These are phyloP conservation scores for Aspergillus persii DNA, from an alignment of 2,329 filamentous ascomycete genomes.

Conservation along the genomic window DNA sequence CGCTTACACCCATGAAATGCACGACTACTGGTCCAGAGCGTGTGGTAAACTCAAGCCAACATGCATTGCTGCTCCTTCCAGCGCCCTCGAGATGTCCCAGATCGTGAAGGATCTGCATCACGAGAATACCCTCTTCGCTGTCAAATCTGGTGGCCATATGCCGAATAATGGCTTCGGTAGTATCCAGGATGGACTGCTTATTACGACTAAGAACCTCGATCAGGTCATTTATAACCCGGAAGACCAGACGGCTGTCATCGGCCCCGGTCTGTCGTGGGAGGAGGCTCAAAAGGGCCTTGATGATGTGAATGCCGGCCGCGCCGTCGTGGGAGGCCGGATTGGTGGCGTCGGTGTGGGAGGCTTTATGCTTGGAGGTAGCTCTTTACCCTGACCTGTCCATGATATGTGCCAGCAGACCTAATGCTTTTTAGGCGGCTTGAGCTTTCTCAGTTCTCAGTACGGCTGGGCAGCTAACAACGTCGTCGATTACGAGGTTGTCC, in stretches of 20 bases:
- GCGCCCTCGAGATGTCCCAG: conserved; percentile 51
- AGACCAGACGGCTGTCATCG: conserved; percentile 40
- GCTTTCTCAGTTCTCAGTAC: conserved; percentile 53
- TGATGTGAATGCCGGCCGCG: conserved; percentile 24
- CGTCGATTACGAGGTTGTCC: conserved; percentile 47
- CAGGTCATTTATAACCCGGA: conserved; percentile 34
- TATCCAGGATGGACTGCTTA: conserved; percentile 45
- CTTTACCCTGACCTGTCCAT: not conserved
- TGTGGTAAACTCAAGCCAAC: conserved; percentile 44
- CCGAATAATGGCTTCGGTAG: conserved; percentile 48
- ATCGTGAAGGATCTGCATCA: conserved; percentile 52
- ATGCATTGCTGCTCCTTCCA: conserved; percentile 51
- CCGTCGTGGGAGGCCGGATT: conserved; percentile 47
- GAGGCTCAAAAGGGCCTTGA: conserved; percentile 33
- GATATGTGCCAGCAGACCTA: not conserved
- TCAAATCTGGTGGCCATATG: conserved; percentile 53
- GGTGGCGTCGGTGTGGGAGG: conserved; percentile 51
- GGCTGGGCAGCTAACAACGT: conserved; percentile 51
- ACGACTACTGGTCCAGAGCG: conserved; percentile 48
- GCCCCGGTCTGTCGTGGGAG: conserved; percentile 37
- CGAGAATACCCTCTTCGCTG: conserved; percentile 53
- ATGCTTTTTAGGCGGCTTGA: conserved; percentile 33
- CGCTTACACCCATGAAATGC: conserved; percentile 39
- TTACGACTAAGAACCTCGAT: conserved; percentile 46
- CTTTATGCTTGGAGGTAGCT: conserved; percentile 44